Base-by-base conservation (phyloP, 2,329 filamentous ascomycete species). In the Scedosporium minutisporum region DNA sequence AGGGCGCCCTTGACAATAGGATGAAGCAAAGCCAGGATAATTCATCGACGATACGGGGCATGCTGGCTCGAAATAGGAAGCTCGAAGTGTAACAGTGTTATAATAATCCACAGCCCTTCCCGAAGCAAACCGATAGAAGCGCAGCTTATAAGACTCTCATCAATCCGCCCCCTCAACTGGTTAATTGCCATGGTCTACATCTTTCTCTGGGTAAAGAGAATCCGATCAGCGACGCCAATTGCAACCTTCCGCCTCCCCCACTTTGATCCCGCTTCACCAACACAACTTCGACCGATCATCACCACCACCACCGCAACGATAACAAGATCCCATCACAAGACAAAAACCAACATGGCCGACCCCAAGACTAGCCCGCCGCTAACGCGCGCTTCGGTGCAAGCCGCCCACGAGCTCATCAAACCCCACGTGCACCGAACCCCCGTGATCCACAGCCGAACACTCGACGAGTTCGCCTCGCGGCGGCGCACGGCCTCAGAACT, bases 351-450 rank as follows among this genome's bases (percentile, higher is more conserved):
- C 62, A 85, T 86, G 84, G 80, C 84, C 55, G 80, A 84, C 69
- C 72, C 78, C 6, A 74, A 76, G 5, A 81, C 79, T 23, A 78
- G 80, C 60, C 84, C 80, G 5, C 88, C 89, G 3, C 82, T 97
- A 23, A 91, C 85, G 18, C 87, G 90, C 57, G 75, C 79, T 60
- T 92, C 90, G 14, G 87, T 97, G 44, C 70, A 85, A 61, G 79
- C 79, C 25, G 93, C 93, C 3, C 88, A 91, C 77, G 74, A 79
- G 57, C 81, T 91, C 60, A 91, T 97, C 72, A 80, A 84, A 69
- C 80, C 83, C 1, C 84, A 90, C 76, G 84, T 97, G 72, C 91
- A 97, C 78, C 81, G 79, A 68, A 97, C 93, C 6, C 92, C 93
- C 2, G 85, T 96, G 29, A 79, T 93, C 7, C 96, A 91, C 63